Percentiles rank a stretch among this genome's conserved stretches.
phyloP scores from a whole-genome alignment of 805 yeast species.

The Spathaspora gorwiae region DNA sequence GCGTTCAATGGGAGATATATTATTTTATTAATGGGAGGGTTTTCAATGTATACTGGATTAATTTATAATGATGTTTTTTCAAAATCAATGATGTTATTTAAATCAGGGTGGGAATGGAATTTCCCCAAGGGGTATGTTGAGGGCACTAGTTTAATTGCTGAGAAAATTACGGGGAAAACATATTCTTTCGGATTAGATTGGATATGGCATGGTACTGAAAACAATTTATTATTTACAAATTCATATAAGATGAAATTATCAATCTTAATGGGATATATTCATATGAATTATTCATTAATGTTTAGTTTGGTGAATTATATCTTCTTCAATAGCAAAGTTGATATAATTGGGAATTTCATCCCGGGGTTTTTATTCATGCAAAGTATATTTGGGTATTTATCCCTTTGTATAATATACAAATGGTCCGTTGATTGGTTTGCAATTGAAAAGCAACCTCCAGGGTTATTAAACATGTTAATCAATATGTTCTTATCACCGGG shows the following conservation, averaged over 20 bases:
- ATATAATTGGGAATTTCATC: slow-evolving; percentile 66
- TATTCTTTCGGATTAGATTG: slow-evolving; percentile 66
- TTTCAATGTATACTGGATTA: slow-evolving; percentile 72
- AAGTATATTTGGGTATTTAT: slow-evolving; percentile 67
- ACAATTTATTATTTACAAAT: slow-evolving; percentile 62
- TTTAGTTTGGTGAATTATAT: slow-evolving; percentile 63
- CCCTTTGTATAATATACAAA: slow-evolving; percentile 64
- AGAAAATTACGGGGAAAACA: slow-evolving; percentile 38
- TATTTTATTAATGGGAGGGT: slow-evolving; percentile 62
- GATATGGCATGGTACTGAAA: slow-evolving; percentile 80
- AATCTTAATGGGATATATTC: slow-evolving; percentile 68
- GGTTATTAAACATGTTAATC: slow-evolving; percentile 68
- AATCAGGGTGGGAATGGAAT: slow-evolving; percentile 70
- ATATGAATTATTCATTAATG: slow-evolving; percentile 67
- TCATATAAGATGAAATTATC: slow-evolving; percentile 77
- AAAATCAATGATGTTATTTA: slow-evolving; percentile 61
- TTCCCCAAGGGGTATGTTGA: slow-evolving; percentile 67
- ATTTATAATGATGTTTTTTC: slow-evolving; percentile 71
- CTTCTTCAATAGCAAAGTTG: slow-evolving; percentile 55
- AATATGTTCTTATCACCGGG: slow-evolving; percentile 77
- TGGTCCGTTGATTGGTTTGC: slow-evolving; percentile 72
- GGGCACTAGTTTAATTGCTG: slow-evolving; percentile 42
- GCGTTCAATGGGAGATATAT: slow-evolving; percentile 70
- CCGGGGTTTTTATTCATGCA: slow-evolving; percentile 76
- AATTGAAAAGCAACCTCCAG: slow-evolving; percentile 62